Evolutionary conservation across 1,284 basidiomycete genomes (phyloP), one percentile per base, ranked within the genome.

Genomic region (Ustilago trichophora): DNA sequence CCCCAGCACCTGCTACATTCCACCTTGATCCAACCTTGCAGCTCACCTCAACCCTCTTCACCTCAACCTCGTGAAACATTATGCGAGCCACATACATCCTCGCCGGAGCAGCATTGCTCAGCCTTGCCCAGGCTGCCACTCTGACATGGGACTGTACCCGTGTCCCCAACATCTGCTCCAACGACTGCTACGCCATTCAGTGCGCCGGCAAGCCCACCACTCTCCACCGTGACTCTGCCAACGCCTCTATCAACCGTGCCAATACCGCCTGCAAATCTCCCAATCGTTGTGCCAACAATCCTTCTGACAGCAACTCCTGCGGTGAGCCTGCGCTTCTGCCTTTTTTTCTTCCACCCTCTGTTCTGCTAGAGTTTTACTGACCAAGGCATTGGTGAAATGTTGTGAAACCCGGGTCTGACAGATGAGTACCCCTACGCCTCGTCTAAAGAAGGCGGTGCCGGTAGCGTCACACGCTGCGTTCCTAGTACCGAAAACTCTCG

Each of bases 91-190:
- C 32, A 0, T 41, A 18, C 9, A 1, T 46, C 26, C 32, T 55
- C 6, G 34, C 36, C 22, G 40, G 24, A 12, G 9, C 47, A 7
- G 26, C 42, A 4, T 33, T 56, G 11, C 42, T 62, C n/a, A n/a
- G 27, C 27, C 16, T 33, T 5, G 33, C 34, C 9, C 41, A 26
- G 6, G 48, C 58, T 1, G 68, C 63, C 18, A 73, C 72, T 0
- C 26, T 73, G 25, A 72, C 65, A 13, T 73, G 72, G 54, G 72
- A 73, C 29, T 73, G 70, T 56, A 50, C 66, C 0, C 67, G 66
- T 22, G 57, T 74, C 12, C 73, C 73, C 37, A 75, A 74, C 64
- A 75, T 75, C 55, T 75, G 73, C 52, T 57, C 52, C 11, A 75
- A 75, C 46, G 58, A 65, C 46, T 63, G 62, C 47, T 73, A 55